phyloP scores from a whole-genome alignment of 805 yeast genomes.

The Candida caryicola region DNA sequence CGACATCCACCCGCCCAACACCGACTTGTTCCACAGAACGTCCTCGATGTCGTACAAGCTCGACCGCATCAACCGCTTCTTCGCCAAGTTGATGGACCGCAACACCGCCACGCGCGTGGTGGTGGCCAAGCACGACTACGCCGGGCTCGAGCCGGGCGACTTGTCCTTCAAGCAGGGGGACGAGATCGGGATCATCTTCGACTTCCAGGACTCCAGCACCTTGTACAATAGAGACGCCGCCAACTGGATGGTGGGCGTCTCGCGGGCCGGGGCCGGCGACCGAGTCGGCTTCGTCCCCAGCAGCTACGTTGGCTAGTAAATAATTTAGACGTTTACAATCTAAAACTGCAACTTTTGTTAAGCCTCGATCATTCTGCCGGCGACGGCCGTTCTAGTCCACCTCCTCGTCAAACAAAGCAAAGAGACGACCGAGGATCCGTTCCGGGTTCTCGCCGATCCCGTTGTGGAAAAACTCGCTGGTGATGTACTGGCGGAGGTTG shows the following conservation, averaged over 20 bases:
- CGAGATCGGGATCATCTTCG: conserved; percentile 29
- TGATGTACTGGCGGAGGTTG: conserved; percentile 42
- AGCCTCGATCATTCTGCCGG: too few species aligned
- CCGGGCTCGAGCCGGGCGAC: conserved; percentile 37
- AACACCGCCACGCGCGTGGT: conserved; percentile 2
- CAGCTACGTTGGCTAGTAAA: conserved; percentile 9
- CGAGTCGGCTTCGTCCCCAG: conserved; percentile 39
- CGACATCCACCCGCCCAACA: conserved; percentile 8
- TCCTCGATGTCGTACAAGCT: conserved; percentile 26
- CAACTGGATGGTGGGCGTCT: conserved; percentile 36
- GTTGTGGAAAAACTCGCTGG: conserved; percentile 50
- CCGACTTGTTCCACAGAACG: conserved; percentile 13
- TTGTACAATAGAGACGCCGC: conserved; percentile 17
- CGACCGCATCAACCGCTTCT: conserved; percentile 21
- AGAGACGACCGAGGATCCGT: conserved; percentile 38
- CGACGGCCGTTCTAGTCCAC: conserved; percentile 29
- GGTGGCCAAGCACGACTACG: conserved; percentile 23
- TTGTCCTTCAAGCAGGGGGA: conserved; percentile 35
- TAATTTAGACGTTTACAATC: too few species aligned
- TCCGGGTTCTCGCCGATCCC: conserved; percentile 45
- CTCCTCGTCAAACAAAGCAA: conserved; percentile 39
- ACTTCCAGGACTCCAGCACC: conserved; percentile 25
- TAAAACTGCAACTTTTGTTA: too few species aligned
- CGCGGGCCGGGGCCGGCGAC: conserved; percentile 9
- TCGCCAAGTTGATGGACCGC: conserved; percentile 15